Base-by-base conservation (phyloP, 2,329 filamentous ascomycete genomes). In the Emergomyces africanus region DNA sequence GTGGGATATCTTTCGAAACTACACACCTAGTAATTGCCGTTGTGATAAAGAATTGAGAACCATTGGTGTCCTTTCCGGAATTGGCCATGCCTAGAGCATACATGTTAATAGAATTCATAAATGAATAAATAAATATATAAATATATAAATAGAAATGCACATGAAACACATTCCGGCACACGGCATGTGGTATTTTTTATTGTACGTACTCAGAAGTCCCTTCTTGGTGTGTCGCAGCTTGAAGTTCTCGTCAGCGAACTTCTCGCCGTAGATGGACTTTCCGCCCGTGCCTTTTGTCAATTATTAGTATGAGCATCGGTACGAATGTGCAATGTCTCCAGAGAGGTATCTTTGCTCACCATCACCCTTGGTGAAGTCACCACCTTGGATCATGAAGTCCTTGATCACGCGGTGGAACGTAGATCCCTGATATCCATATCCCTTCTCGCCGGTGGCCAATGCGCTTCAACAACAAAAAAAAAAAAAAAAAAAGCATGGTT, bases 171-270 rank as follows among this genome's bases (percentile, higher is more conserved):
- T 42, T 30, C 30, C 18, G 18, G 25, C 5, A 20, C 18, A 18
- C 20, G 33, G 25, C 18, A 18, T 37, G 28, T 37, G 35, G 20
- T 57, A 57, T 10, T n/a, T n/a, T n/a, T n/a, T n/a, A n/a, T n/a
- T 53, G 14, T 15, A 67, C 80, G 67, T 79, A 80, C 79, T 84
- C 63, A 87, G 73, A 59, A 83, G 76, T 61, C 83, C 83, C 70
- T 80, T 82, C 73, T 83, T 83, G 72, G 76, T 83, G 76, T 86
- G 83, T 75, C 83, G 84, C 68, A 86, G 76, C 77, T 86, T 85
- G 77, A 87, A 85, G 79, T 86, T 87, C 79, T 87, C 84, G 65
- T 87, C 84, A 57, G 78, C 74, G 71, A 87, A 86, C 74, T 85
- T 85, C 62, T 77, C 74, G 64, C 83, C 83, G 69, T 86, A 86